phyloP scores from a whole-genome alignment of 768 basidiomycete genomes.

The Mycena maculata region DNA sequence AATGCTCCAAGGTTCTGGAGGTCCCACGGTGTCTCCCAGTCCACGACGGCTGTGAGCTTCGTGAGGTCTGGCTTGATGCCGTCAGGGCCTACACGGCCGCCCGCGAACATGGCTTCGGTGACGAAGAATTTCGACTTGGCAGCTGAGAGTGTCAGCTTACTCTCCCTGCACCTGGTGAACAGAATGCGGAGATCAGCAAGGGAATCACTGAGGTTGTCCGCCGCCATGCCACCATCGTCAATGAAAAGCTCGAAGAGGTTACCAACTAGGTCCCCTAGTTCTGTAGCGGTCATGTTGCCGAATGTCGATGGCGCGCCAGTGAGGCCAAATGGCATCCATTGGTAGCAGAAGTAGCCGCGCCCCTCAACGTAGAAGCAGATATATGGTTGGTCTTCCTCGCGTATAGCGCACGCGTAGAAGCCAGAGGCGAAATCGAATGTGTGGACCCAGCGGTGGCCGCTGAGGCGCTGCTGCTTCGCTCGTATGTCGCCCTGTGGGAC shows the following conservation, averaged over 20 bases:
- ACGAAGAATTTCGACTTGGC: constrained; percentile 44
- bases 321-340: constrained; percentile 53
- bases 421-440: constrained; percentile 53
- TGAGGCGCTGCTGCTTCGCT: constrained; percentile 50
- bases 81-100: constrained; percentile 42
- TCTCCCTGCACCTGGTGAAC: constrained; percentile 38
- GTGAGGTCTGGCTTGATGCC: constrained; percentile 49
- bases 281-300: constrained; percentile 40
- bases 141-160: constrained; percentile 26
- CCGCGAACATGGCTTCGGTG: constrained; percentile 49
- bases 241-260: constrained; percentile 27
- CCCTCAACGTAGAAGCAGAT: constrained; percentile 53
- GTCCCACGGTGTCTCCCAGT: constrained; percentile 40
- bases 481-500: constrained; percentile 52
- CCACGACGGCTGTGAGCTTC: constrained; percentile 52
- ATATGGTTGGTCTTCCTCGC: constrained; percentile 40
- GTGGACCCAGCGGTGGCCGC: constrained; percentile 49
- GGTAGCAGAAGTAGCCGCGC: constrained; percentile 48
- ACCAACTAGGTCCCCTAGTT: constrained; percentile 40
- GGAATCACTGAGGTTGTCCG: constrained; percentile 13
- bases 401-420: constrained; percentile 44
- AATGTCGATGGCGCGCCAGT: constrained; percentile 54
- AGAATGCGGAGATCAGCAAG: constrained; percentile 14
- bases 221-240: constrained; percentile 31
- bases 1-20: constrained; percentile 26